phyloP scores from a whole-genome alignment of 1,284 basidiomycete species.

The Heterobasidion occidentale region DNA sequence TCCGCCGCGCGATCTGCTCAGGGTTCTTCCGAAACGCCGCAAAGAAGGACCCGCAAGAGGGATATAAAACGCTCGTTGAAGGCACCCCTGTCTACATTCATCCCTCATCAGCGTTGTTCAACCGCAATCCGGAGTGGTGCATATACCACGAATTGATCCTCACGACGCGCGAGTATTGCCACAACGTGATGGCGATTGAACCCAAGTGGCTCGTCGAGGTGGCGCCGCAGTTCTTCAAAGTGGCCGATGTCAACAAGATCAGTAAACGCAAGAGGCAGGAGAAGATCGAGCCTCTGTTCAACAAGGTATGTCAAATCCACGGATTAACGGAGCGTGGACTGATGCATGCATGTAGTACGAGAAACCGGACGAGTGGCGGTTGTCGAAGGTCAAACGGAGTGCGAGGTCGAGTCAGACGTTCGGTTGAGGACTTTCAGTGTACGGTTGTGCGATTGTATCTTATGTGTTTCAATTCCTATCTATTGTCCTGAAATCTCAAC shows the following conservation, averaged over 20 bases:
- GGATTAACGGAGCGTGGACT: background rate
- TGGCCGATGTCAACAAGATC: slow-evolving; percentile 93
- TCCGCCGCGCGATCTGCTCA: slow-evolving; percentile 93
- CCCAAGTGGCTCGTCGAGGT: slow-evolving; percentile 99
- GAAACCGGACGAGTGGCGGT: slow-evolving; percentile 85
- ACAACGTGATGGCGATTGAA: slow-evolving; percentile 93
- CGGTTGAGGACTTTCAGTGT: slow-evolving; percentile 5
- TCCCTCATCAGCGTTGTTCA: slow-evolving; percentile 95
- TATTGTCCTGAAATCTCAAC: background rate
- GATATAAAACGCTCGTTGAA: slow-evolving; percentile 98
- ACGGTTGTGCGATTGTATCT: background rate
- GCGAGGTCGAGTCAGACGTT: slow-evolving; percentile 50
- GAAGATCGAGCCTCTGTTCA: slow-evolving; percentile 91
- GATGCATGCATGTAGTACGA: slow-evolving; percentile 42
- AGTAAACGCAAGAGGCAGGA: slow-evolving; percentile 96
- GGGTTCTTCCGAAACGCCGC: slow-evolving; percentile 96
- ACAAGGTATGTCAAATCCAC: slow-evolving; percentile 40
- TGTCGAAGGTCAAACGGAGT: slow-evolving; percentile 83
- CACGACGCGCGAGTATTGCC: slow-evolving; percentile 87
- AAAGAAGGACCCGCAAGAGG: slow-evolving; percentile 91
- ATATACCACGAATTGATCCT: slow-evolving; percentile 74
- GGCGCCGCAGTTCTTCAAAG: slow-evolving; percentile 96
- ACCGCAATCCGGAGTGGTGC: slow-evolving; percentile 79
- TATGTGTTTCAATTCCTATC: background rate
- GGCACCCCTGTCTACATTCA: slow-evolving; percentile 98